phyloP scores from a whole-genome alignment of 2,329 filamentous ascomycete species.

The Penicillium sp. region DNA sequence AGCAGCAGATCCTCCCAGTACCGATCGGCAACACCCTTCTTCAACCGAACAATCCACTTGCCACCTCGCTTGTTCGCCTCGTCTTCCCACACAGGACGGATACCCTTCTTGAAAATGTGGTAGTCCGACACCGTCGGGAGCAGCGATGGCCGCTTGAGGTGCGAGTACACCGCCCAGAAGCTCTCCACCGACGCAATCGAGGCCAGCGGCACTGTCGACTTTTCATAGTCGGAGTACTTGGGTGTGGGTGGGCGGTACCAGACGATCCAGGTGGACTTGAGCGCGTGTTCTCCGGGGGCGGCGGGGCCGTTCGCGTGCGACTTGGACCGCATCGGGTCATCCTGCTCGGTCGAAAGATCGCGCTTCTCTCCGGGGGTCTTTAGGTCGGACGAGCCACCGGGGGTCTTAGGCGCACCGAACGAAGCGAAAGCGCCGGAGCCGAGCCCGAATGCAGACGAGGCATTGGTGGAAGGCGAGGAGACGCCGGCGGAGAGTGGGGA shows the following conservation, averaged over 20 bases:
- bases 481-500: constrained; percentile 70
- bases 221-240: constrained; percentile 98
- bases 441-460: constrained; percentile 87
- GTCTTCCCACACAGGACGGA: constrained; percentile 97
- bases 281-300: constrained; percentile 53
- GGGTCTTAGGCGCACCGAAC: constrained; percentile 89
- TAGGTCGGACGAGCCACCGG: constrained; percentile 77
- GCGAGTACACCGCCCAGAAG: constrained; percentile 86
- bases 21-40: constrained; percentile 94
- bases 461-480: constrained; percentile 73
- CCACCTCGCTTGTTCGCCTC: constrained; percentile 94
- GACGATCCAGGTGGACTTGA: constrained; percentile 90
- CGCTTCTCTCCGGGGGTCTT: constrained; percentile 67
- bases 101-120: constrained; percentile 95
- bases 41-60: constrained; percentile 95
- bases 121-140: constrained; percentile 95
- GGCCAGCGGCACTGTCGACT: constrained; percentile 87
- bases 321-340: constrained; percentile 42
- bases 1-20: constrained; percentile 96
- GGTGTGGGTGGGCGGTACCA: constrained; percentile 97
- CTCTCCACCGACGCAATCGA: constrained; percentile 80
- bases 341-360: constrained; percentile 52
- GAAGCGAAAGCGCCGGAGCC: constrained; percentile 95
- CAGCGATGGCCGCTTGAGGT: constrained; percentile 84
- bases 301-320: constrained; percentile 42